Evolutionary conservation across 495 filamentous ascomycete species (phyloP).

Genomic region (Delitschia confertaspora): DNA sequence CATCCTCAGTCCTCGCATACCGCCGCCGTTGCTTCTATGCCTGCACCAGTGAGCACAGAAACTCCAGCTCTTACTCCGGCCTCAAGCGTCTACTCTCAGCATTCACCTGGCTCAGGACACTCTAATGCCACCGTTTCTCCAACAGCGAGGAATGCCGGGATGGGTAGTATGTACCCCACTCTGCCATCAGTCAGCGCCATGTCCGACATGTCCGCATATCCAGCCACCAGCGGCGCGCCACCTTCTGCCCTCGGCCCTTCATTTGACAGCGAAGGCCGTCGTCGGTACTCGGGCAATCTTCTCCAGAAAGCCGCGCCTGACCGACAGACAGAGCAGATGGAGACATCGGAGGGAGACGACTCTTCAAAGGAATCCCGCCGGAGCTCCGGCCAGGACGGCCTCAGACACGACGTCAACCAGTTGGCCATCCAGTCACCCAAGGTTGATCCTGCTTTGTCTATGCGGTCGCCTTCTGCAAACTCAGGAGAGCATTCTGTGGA

Average conservation of each 20-base stretch:
- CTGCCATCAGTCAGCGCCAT: slow-evolving; percentile 64
- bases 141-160: slow-evolving; percentile 32
- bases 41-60: slow-evolving; percentile 43
- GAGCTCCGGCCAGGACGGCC: slow-evolving; percentile 21
- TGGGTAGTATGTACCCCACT: slow-evolving; percentile 66
- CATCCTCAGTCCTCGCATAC: slow-evolving; percentile 40
- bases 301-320: slow-evolving; percentile 56
- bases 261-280: slow-evolving; percentile 72
- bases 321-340: slow-evolving; percentile 42
- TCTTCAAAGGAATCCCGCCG: slow-evolving; percentile 31
- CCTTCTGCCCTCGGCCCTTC: slow-evolving; percentile 70
- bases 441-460: slow-evolving; percentile 25
- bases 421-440: slow-evolving; percentile 26
- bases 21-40: slow-evolving; percentile 51
- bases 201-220: slow-evolving; percentile 47
- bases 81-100: slow-evolving; percentile 62
- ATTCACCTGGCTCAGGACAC: slow-evolving; percentile 67
- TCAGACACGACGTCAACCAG: slow-evolving; percentile 25
- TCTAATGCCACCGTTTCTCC: slow-evolving; percentile 51
- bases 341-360: slow-evolving; percentile 46
- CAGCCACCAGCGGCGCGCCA: slow-evolving; percentile 57
- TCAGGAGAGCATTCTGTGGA: slow-evolving; percentile 20
- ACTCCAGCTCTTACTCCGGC: slow-evolving; percentile 87
- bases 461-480: slow-evolving; percentile 25
- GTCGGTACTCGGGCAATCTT: slow-evolving; percentile 78